Conservation (phyloP, 2,329 filamentous ascomycete species). For the Colletotrichum salicis region DNA sequence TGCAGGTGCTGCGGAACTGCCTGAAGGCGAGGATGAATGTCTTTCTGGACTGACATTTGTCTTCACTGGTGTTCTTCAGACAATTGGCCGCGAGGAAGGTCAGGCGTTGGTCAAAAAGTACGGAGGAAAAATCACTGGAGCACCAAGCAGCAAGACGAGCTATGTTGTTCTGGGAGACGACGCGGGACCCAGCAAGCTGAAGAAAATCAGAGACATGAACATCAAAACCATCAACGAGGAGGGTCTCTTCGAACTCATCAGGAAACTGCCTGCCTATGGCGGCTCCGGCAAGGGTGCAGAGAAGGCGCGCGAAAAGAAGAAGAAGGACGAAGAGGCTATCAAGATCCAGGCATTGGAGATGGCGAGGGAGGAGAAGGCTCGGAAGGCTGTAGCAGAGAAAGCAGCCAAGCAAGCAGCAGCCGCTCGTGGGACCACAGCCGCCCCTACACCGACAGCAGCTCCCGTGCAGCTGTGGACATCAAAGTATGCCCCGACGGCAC, state of each 20-base stretch:
- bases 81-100: conserved; percentile 84
- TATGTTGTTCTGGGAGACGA: conserved; percentile 93
- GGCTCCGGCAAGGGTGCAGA: conserved; percentile 89
- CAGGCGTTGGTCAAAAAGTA: conserved; percentile 90
- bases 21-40: conserved; percentile 87
- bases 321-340: conserved; percentile 85
- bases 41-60: conserved; percentile 91
- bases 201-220: conserved; percentile 81
- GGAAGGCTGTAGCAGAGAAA: conserved; percentile 63
- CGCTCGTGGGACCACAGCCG: conserved; percentile 51
- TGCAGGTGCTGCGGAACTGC: conserved; percentile 75
- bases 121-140: conserved; percentile 87
- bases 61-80: conserved; percentile 88
- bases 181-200: conserved; percentile 91
- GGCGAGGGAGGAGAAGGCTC: conserved; percentile 79
- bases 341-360: conserved; percentile 84
- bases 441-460: conserved; percentile 53
- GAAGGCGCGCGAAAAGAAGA: conserved; percentile 85
- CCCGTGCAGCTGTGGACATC: conserved; percentile 82
- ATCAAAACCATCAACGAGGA: conserved; percentile 96
- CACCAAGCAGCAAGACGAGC: conserved; percentile 91
- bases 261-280: conserved; percentile 82
- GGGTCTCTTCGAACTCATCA: conserved; percentile 88
- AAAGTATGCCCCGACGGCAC: conserved; percentile 89
- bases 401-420: conserved; percentile 62